Percentiles rank a stretch among this genome's conserved stretches.
Evolutionary conservation across 805 yeast genomes (phyloP).

Genomic region (Schizosaccharomyces cryophilus): DNA sequence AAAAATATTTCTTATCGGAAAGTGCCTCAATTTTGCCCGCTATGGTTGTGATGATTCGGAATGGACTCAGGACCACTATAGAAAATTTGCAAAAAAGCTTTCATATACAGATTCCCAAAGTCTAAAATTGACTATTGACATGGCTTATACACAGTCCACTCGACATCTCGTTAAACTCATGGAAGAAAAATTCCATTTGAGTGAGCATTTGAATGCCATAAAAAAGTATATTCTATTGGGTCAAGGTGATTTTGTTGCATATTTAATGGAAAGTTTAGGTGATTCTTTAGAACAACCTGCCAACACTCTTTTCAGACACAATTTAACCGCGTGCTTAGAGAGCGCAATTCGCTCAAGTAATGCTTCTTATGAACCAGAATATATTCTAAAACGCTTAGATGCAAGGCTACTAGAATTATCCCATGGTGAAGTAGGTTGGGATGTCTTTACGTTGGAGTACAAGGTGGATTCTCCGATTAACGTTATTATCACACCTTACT

Average conservation of each 20-base stretch:
- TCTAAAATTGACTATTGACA: conserved; percentile 14
- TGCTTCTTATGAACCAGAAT: conserved; percentile 15
- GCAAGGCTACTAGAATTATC: conserved; percentile 57
- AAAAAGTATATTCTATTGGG: conserved; percentile 46
- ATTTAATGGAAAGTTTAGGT: conserved; percentile 31
- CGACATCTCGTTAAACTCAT: conserved; percentile 27
- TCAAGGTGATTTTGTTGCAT: conserved; percentile 60
- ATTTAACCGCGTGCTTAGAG: conserved; percentile 36
- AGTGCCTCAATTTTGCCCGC: conserved; percentile 38
- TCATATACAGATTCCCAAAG: conserved; percentile 8
- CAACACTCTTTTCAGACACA: conserved; percentile 34
- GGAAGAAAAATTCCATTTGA: conserved; percentile 24
- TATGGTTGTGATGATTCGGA: conserved; percentile 39
- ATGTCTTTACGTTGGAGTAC: conserved; percentile 72
- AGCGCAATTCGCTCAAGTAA: conserved; percentile 28
- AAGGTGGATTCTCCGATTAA: conserved; percentile 25
- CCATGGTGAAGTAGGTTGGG: conserved; percentile 69
- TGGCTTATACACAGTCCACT: conserved; percentile 24
- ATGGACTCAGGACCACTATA: conserved; percentile 23
- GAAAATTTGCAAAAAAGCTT: conserved; percentile 4
- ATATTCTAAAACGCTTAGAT: conserved; percentile 35
- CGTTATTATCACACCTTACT: conserved; percentile 27
- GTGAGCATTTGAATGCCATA: conserved; percentile 32
- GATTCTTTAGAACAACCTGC: conserved; percentile 36
- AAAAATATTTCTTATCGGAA: conserved; percentile 30